These are phyloP conservation scores for Kazachstania kunashirensis DNA, from an alignment of 805 yeast genomes.

Conservation along the genomic window DNA sequence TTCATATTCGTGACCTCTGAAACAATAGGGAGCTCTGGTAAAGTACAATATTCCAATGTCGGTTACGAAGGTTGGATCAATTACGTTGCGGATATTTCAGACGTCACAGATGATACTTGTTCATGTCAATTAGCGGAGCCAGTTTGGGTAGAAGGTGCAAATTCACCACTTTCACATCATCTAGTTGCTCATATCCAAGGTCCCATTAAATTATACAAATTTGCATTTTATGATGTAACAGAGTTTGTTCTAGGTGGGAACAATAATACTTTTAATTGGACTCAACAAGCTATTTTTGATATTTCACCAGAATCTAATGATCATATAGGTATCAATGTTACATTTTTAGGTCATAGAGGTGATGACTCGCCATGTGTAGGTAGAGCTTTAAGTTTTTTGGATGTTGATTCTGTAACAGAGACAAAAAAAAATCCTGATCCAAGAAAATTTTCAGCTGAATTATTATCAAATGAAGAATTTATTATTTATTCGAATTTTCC, in stretches of 20 bases:
- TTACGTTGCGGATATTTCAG: slow-evolving; percentile 14
- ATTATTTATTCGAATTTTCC: slow-evolving; percentile 44
- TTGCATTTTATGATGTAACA: slow-evolving; percentile 46
- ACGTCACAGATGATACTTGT: slow-evolving; percentile 11
- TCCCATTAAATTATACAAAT: slow-evolving; percentile 47
- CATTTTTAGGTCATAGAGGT: slow-evolving; percentile 57
- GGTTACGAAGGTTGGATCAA: slow-evolving; percentile 19
- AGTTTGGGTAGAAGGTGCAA: slow-evolving; percentile 37
- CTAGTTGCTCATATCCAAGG: slow-evolving; percentile 69
- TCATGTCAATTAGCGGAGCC: slow-evolving; percentile 17
- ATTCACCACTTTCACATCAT: slow-evolving; percentile 53
- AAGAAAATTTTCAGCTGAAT: slow-evolving; percentile 31
- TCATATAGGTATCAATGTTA: slow-evolving; percentile 35
- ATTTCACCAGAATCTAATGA: slow-evolving; percentile 28
- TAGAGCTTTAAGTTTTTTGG: slow-evolving; percentile 52
- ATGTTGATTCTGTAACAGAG: slow-evolving; percentile 42
- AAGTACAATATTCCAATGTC: slow-evolving; percentile 15
- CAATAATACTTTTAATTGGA: slow-evolving; percentile 36
- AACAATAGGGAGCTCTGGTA: slow-evolving; percentile 1
- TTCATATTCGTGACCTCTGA: too few species aligned
- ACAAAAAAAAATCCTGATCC: slow-evolving; percentile 38
- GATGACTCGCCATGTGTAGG: slow-evolving; percentile 54
- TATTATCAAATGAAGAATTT: slow-evolving; percentile 49
- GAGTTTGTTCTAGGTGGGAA: slow-evolving; percentile 23
- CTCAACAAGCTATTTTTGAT: slow-evolving; percentile 44